A percentile compares a stretch with the other conserved stretches of the same genome.
Evolutionary conservation across 768 basidiomycete genomes (phyloP).

Genomic region (Leccinum barrowsii): DNA sequence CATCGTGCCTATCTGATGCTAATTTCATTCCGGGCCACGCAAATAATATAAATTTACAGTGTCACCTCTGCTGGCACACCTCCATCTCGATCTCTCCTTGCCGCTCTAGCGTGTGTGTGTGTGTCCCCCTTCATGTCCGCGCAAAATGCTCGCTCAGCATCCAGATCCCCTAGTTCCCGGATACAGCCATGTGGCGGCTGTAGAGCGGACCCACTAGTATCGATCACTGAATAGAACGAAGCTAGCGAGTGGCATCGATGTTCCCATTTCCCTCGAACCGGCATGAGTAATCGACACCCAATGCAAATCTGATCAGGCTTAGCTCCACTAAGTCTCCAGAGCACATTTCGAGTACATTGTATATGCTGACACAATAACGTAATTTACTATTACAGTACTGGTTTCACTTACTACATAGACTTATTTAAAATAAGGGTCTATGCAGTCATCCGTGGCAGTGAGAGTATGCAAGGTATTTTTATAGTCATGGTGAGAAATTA

Average conservation of each 20-base stretch:
- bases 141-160: background rate
- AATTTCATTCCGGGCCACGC: slow-evolving; percentile 16
- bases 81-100: background rate
- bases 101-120: background rate
- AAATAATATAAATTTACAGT: background rate
- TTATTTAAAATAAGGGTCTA: slow-evolving; percentile 6
- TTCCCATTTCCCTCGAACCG: background rate
- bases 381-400: slow-evolving; percentile 16
- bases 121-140: slow-evolving; percentile 17
- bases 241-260: background rate
- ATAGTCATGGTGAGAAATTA: slow-evolving; percentile 21
- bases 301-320: slow-evolving; percentile 3
- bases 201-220: slow-evolving; percentile 10
- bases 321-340: background rate
- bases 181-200: slow-evolving; percentile 11
- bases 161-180: background rate
- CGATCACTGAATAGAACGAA: background rate
- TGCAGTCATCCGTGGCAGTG: slow-evolving; percentile 14
- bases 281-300: background rate
- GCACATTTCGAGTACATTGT: slow-evolving; percentile 1
- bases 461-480: slow-evolving; percentile 25
- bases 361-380: slow-evolving; percentile 15
- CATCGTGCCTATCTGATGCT: slow-evolving; percentile 24
- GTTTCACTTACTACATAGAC: slow-evolving; percentile 2
- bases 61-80: too few relatives aligned